Base-by-base conservation (phyloP, 257 asterid genomes). In the Gentiana macrophylla region DNA sequence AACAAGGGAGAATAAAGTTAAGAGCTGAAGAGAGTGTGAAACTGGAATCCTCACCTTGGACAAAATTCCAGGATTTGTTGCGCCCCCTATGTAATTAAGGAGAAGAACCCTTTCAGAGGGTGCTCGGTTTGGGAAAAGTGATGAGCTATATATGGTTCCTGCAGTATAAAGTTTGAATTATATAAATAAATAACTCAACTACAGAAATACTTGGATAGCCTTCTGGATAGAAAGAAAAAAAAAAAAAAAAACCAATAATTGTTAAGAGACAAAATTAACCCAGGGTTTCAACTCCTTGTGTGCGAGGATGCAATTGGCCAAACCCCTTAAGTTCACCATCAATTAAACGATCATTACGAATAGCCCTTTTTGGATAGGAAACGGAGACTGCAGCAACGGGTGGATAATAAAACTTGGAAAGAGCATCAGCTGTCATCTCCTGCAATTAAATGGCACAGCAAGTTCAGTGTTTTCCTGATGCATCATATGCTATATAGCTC, bases 301-400 rank as follows among this genome's bases (percentile, higher is more conserved):
- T 76, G 59, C 97, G 94, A 13, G 98, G 97, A 75, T 91, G 98
- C 86, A 91, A 72, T 81, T 91, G 98, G 64, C 98, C 98, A 72
- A 91, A 91, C 68, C 98, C 97, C 80, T 81, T 87, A 6, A 91
- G 81, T 70, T 84, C 92, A 75, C 95, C 95, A 60, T 81, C 88
- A 56, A 84, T 68, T 72, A 87, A 57, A 49, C 93, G 70, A 6
- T 87, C 95, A 52, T 72, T 75, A 43, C 93, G 86, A 67, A 91
- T 79, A 56, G 94, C 95, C 64, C 79, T 85, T 78, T 75, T 70
- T 15, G 98, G 97, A 80, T 91, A 91, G 5, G 98, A 87, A 71
- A 91, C 56, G 46, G 95, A 63, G 55, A 91, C 95, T 56, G 95
- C 97, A 44, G 93, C 98, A 61, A 91, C 98, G 59, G 98, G 98